Evolutionary conservation across 2,329 filamentous ascomycete species (phyloP).

Genomic region (Coniochaeta prunicola): DNA sequence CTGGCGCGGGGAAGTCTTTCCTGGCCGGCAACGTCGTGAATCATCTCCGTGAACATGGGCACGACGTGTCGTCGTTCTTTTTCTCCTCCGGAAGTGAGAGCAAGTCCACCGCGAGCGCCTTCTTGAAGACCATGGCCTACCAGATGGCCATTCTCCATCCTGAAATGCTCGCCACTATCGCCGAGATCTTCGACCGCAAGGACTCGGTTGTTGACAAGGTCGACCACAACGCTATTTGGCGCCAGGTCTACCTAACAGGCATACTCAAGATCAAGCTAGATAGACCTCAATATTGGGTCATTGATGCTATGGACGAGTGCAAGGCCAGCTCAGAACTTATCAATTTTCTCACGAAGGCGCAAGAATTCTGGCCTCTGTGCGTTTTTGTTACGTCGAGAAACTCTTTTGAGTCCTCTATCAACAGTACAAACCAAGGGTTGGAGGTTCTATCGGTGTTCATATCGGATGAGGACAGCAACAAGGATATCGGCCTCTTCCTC

Average conservation of each 20-base stretch:
- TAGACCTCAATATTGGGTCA: conserved; percentile 21
- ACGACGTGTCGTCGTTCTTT: not conserved
- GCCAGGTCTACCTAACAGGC: conserved; percentile 14
- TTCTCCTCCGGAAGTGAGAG: conserved; percentile 17
- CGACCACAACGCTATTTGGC: conserved; percentile 18
- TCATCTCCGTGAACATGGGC: not conserved
- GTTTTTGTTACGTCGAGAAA: conserved; percentile 19
- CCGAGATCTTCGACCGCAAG: conserved; percentile 1
- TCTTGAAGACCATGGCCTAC: conserved; percentile 20
- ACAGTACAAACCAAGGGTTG: not conserved
- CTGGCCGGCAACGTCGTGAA: conserved; percentile 3
- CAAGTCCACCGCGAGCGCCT: conserved; percentile 24
- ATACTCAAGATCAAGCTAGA: conserved; percentile 14
- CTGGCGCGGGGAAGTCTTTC: conserved; percentile 7
- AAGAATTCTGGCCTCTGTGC: conserved; percentile 17
- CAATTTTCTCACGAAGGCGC: conserved; percentile 13
- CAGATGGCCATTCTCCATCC: conserved; percentile 22
- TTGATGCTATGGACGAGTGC: conserved; percentile 25
- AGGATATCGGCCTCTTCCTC: conserved; percentile 17
- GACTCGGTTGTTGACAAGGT: conserved; percentile 12
- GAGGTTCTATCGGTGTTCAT: conserved; percentile 14
- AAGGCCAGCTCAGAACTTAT: conserved; percentile 11
- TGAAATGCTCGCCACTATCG: conserved; percentile 10
- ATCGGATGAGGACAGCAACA: conserved; percentile 12
- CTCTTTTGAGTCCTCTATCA: conserved; percentile 8